Evolutionary conservation across 192 early-diverging fungal species (phyloP).

Genomic region (Mortierella antarctica): DNA sequence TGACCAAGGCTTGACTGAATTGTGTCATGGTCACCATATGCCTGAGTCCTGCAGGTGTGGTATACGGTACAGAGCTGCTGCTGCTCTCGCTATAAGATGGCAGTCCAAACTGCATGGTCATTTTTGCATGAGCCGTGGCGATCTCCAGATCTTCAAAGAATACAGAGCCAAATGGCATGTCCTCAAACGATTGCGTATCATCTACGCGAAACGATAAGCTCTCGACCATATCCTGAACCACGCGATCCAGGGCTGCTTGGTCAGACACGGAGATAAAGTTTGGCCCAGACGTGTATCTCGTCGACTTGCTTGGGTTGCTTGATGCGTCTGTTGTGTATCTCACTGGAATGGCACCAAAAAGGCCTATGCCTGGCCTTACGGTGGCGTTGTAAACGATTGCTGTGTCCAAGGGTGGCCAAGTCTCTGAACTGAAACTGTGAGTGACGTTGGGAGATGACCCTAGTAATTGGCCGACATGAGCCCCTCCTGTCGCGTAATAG

Average conservation of each 20-base stretch:
- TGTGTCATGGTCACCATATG: slow-evolving; percentile 38
- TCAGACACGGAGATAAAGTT: slow-evolving; percentile 1
- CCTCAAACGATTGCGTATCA: background rate
- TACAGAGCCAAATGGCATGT: slow-evolving; percentile 27
- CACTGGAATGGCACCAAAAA: slow-evolving; percentile 32
- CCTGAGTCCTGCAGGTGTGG: slow-evolving; percentile 12
- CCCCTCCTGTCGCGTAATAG: slow-evolving; percentile 11
- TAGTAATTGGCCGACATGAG: slow-evolving; percentile 12
- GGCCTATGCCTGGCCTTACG: slow-evolving; percentile 7
- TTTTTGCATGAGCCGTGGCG: background rate
- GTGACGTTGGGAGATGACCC: slow-evolving; percentile 18
- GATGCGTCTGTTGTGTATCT: slow-evolving; percentile 2
- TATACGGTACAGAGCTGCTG: background rate
- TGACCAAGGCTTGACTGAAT: slow-evolving; percentile 23
- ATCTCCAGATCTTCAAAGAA: slow-evolving; percentile 14
- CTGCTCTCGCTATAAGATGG: background rate
- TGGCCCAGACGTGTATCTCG: background rate
- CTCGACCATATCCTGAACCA: background rate
- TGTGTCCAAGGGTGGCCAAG: slow-evolving; percentile 30
- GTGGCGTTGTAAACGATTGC: slow-evolving; percentile 21
- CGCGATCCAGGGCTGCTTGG: slow-evolving; percentile 1
- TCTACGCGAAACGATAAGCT: background rate
- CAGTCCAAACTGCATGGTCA: slow-evolving; percentile 40
- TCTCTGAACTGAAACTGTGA: slow-evolving; percentile 9
- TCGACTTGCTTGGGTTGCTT: background rate